Base-by-base conservation (phyloP, 208 protist species). In the Acanthamoeba royreba region DNA sequence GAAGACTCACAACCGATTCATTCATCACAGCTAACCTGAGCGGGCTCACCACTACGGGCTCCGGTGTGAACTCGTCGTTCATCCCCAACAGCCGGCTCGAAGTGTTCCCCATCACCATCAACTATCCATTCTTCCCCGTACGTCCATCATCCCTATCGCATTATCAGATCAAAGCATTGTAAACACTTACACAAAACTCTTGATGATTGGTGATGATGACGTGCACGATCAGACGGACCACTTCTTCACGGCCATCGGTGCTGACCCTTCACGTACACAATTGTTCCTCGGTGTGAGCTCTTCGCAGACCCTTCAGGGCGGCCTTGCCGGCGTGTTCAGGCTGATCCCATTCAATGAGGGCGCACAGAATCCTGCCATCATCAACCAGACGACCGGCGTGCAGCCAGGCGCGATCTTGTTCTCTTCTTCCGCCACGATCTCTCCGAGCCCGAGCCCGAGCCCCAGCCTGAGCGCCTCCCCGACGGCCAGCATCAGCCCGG, bases 11-110 rank as follows among this genome's bases (percentile, higher is more conserved):
- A n/a, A n/a, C n/a, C n/a, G n/a, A n/a, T n/a, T n/a, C n/a, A n/a
- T n/a, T n/a, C n/a, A n/a, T n/a, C n/a, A n/a, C n/a, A n/a, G n/a
- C n/a, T n/a, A n/a, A n/a, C n/a, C n/a, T n/a, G n/a, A n/a, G n/a
- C n/a, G n/a, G n/a, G n/a, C n/a, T 81, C 69, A 81, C 69, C 15
- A 81, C 13, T 1, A 81, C 69, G 19, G 69, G 69, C 69, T 81
- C 69, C 40, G 69, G 69, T 42, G 69, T 81, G 40, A 81, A 81
- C 35, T 31, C 69, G 31, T 81, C 69, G 69, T 81, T 81, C 69
- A 81, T 81, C 38, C 69, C 69, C 69, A 81, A 81, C 69, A 81
- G 69, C 69, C 69, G 69, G 19, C 69, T 81, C 3, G 69, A 81
- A 42, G 69, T 81, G 38, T 81, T 81, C 69, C 69, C 69, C 35